Base-by-base conservation (phyloP, 108 stramenopile genomes). In the Epipyxis sp. region DNA sequence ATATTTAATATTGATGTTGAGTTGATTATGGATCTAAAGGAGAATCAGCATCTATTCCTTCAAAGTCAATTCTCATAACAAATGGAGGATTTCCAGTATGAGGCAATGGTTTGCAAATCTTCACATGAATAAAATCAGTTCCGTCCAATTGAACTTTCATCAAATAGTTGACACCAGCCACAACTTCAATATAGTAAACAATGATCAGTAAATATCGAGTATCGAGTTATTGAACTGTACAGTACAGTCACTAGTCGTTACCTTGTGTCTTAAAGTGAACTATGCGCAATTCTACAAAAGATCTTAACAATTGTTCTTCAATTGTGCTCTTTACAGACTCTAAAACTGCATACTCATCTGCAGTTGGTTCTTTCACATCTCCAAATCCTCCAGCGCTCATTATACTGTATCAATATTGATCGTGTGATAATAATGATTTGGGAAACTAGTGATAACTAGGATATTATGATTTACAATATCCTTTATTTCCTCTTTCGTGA, bases 91-190 rank as follows among this genome's bases (percentile, higher is more conserved):
- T 39, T 25, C 71, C 71, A 35, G 71, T 74, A 32, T 74, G 71
- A 32, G 71, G 71, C 16, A 74, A 42, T 43, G 71, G 71, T 42
- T 74, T 74, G 13, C n/a, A 37, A 13, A 74, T 57, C 71, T 74
- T 74, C 6, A 74, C 71, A 42, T 74, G 71, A 39, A 74, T 30
- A 42, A 13, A 57, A 37, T 68, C 20, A 6, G 40, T 57, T 37
- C 34, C 71, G 27, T 37, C 71, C 6, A 10, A 46, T 27, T 37
- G 3, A 3, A 74, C 71, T 34, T 54, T 46, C 32, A 74, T 74
- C 6, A 74, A 37, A 74, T 74, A 74, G 43, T 54, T 74, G 6
- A 57, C 50, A 6, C 71, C 71, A 27, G 71, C 71, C 13, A 67
- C 65, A 43, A 67, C 65, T 67, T 67, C 13, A 67, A 20, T 67